Conservation (phyloP, 345 rosid species). For the Toxicodendron radicans region DNA sequence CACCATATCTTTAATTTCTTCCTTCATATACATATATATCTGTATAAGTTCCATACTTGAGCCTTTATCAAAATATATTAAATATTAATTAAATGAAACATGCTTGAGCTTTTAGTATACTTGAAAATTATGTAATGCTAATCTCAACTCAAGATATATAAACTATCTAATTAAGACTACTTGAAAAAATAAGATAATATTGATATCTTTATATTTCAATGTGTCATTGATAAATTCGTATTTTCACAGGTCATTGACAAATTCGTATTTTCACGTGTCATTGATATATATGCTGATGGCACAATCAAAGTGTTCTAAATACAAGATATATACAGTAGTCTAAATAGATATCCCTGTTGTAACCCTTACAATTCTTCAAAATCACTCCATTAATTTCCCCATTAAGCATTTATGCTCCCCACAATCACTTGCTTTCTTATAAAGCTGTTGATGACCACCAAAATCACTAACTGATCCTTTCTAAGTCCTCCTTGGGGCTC, state of each 20-base stretch:
- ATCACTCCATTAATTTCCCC: slow-evolving; percentile 6
- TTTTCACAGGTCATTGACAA: background rate
- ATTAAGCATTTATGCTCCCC: background rate
- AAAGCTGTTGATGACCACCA: slow-evolving; percentile 16
- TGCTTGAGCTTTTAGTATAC: no score
- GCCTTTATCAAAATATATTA: no score
- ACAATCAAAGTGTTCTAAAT: background rate
- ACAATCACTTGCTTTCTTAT: slow-evolving; percentile 13
- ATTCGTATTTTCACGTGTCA: slow-evolving; percentile 7
- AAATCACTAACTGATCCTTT: slow-evolving; percentile 11
- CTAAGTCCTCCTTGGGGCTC: slow-evolving; percentile 16
- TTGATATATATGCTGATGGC: background rate
- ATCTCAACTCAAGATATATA: no score
- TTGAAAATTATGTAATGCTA: no score
- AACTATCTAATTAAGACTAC: no score
- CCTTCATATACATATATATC: no score
- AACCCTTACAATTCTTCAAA: background rate
- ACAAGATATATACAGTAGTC: background rate
- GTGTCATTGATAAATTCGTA: no score
- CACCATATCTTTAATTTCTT: no score
- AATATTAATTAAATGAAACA: no score
- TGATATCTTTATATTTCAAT: no score
- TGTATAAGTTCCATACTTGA: no score
- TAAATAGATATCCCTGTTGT: background rate
- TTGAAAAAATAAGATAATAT: no score